phyloP scores from a whole-genome alignment of 352 stramenopile genomes.

The Pythium periplocum region DNA sequence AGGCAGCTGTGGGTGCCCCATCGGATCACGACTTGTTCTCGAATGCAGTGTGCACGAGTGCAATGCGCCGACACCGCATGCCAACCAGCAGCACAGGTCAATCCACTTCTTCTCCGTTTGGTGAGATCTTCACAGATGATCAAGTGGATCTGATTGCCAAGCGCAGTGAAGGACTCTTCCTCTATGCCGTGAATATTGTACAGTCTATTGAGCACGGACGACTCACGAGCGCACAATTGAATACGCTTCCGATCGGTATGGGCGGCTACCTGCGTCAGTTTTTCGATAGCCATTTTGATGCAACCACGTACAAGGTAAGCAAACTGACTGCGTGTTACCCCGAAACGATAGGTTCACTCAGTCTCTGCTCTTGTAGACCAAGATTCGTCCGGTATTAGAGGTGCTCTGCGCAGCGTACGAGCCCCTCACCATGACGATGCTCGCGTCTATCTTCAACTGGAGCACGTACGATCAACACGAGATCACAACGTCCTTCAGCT shows the following conservation, averaged over 20 bases:
- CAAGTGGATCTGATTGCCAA: slow-evolving; percentile 45
- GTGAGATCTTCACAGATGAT: slow-evolving; percentile 16
- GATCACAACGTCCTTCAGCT: slow-evolving; percentile 39
- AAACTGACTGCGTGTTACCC: too few species aligned
- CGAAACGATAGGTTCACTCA: too few species aligned
- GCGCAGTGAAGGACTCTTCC: slow-evolving; percentile 56
- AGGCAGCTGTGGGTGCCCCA: slow-evolving; percentile 14
- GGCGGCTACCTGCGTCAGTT: slow-evolving; percentile 63
- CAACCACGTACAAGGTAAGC: slow-evolving; percentile 38
- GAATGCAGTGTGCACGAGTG: not conserved
- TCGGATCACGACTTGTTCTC: not conserved
- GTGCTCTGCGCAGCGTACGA: slow-evolving; percentile 67
- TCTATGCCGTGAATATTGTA: slow-evolving; percentile 77
- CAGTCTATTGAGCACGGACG: slow-evolving; percentile 51
- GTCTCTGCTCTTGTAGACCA: slow-evolving; percentile 7
- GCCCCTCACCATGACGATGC: slow-evolving; percentile 34
- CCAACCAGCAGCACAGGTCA: slow-evolving; percentile 7
- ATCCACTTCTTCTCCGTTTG: not conserved
- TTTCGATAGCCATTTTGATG: slow-evolving; percentile 63
- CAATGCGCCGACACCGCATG: slow-evolving; percentile 7
- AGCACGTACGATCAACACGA: slow-evolving; percentile 56
- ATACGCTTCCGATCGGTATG: slow-evolving; percentile 56
- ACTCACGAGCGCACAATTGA: slow-evolving; percentile 39
- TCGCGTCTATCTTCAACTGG: slow-evolving; percentile 51
- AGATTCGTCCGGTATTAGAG: slow-evolving; percentile 60